Evolutionary conservation across 805 yeast genomes (phyloP).

Genomic region (Lipomyces chichibuensis): DNA sequence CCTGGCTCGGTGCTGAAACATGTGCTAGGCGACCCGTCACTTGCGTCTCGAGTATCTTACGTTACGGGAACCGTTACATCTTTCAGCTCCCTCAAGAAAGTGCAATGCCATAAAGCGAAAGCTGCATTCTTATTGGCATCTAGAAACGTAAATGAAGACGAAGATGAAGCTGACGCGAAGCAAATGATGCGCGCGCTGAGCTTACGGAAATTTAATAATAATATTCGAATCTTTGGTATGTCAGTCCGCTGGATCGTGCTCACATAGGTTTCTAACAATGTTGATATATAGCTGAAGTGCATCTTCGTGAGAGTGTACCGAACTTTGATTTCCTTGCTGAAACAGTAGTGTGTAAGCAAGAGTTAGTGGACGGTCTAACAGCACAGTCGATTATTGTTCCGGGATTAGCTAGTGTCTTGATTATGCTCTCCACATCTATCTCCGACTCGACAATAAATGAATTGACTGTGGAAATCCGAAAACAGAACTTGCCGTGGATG

Average conservation of each 20-base stretch:
- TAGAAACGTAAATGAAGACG: constrained; percentile 4
- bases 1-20: constrained; percentile 13
- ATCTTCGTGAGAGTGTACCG: constrained; percentile 21
- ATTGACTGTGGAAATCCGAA: neutral
- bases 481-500: constrained; percentile 18
- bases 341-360: constrained; percentile 24
- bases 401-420: constrained; percentile 20
- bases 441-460: constrained; percentile 16
- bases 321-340: constrained; percentile 26
- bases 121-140: constrained; percentile 26
- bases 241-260: neutral
- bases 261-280: neutral
- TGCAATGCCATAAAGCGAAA: constrained; percentile 9
- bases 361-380: constrained; percentile 18
- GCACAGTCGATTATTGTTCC: constrained; percentile 26
- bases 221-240: constrained; percentile 19
- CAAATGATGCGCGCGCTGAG: constrained; percentile 28
- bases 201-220: constrained; percentile 16
- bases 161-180: constrained; percentile 22
- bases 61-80: constrained; percentile 20
- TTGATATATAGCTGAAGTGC: constrained; percentile 16
- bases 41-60: constrained; percentile 18
- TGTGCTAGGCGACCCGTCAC: constrained; percentile 10
- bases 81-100: constrained; percentile 16
- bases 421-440: constrained; percentile 19